Conservation (phyloP, 164 flowering plant genomes). For the Piper betle region DNA sequence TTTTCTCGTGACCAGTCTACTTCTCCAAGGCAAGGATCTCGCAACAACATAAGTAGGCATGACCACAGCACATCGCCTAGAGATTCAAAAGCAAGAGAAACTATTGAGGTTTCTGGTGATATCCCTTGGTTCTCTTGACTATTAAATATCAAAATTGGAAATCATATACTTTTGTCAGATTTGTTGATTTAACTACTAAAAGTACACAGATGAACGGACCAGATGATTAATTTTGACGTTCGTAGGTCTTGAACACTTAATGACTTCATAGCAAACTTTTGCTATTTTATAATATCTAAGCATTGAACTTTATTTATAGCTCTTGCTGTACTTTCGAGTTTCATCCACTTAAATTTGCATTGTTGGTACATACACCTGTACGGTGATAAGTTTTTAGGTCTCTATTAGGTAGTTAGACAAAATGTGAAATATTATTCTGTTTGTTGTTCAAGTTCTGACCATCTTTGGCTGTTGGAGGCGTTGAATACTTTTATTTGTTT, state of each 20-base stretch:
- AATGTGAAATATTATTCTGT: too few relatives aligned
- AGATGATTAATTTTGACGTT: not conserved
- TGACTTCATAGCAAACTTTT: too few relatives aligned
- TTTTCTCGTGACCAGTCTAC: slow-evolving; percentile 24
- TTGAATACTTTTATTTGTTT: not conserved
- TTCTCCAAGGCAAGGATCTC: slow-evolving; percentile 36
- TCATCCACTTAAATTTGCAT: too few relatives aligned
- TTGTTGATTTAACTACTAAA: not conserved
- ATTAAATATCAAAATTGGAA: not conserved
- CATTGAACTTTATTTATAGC: not conserved
- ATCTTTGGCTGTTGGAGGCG: not conserved
- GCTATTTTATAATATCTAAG: not conserved
- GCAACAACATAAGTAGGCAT: slow-evolving; percentile 22
- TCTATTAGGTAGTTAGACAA: too few relatives aligned
- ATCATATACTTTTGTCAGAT: not conserved
- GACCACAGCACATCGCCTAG: slow-evolving; percentile 38
- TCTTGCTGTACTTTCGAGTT: too few relatives aligned
- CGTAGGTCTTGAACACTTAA: too few relatives aligned
- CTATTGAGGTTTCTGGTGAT: slow-evolving; percentile 65
- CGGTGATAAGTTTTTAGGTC: too few relatives aligned
- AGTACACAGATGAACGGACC: not conserved
- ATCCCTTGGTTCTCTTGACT: slow-evolving; percentile 5
- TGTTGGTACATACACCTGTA: too few relatives aligned
- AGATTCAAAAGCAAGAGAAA: slow-evolving; percentile 24
- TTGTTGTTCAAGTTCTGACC: not conserved